Evolutionary conservation across 2,329 filamentous ascomycete genomes (phyloP), one percentile per base, ranked within the genome.

Genomic region (Arthrobotrys megalospora): DNA sequence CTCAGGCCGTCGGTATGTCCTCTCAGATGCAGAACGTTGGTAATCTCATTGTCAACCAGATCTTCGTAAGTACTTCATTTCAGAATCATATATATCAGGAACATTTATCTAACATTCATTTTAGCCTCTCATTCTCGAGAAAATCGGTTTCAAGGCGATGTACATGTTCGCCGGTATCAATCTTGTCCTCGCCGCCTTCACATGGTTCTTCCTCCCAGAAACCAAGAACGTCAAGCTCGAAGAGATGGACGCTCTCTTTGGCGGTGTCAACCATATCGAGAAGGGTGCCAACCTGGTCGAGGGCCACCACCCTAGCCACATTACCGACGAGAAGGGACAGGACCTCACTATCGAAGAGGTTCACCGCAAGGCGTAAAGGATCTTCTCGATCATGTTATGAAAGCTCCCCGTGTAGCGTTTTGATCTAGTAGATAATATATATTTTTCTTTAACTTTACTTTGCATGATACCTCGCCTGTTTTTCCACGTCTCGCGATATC

Each of bases 211-310:
- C 47, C 32, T 78, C 12, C 75, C 75, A n/a, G 75, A 78, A 45
- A 78, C 75, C 4, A 78, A 78, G 60, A 63, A 63, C 12, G 83
- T 88, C 0, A 83, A 85, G 6, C 85, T 89, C 3, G 88, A 89
- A 82, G 87, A 89, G 84, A 89, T 89, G 80, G 88, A 89, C 75
- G 84, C 85, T 3, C 83, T 88, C 53, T 89, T 89, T 68, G 88
- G 88, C 60, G 87, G 88, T n/a, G 84, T 84, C 72, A 89, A 88
- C 82, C 88, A 89, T 79, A 86, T 87, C 28, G 86, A 87, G 81
- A 87, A 87, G 82, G 88, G 88, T 36, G 87, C 85, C 1, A 85
- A 87, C 82, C 85, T 89, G 77, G 81, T 86, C 52, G 73, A 71
- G 11, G 38, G 38, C 19, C 66, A 71, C n/a, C 16, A 16, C 36